A percentile compares a stretch with the other conserved stretches of the same genome.
Conservation (phyloP, 1,284 basidiomycete species). For the Cutaneotrichosporon spelunceum region DNA sequence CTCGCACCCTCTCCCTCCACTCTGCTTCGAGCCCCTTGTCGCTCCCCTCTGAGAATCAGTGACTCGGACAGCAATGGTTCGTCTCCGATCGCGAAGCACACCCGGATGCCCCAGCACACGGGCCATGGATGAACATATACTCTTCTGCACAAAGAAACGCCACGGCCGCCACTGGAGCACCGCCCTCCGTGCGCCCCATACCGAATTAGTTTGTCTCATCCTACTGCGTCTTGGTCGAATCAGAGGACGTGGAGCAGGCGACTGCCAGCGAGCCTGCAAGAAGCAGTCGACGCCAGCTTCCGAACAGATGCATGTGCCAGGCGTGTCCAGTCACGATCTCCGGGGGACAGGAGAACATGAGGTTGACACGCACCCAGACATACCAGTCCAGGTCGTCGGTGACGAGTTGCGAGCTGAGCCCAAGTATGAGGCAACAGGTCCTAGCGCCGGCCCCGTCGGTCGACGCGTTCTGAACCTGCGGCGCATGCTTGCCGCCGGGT, state of each 20-base stretch:
- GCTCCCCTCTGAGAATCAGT: background rate
- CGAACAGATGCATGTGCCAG: background rate
- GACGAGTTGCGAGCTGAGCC: background rate
- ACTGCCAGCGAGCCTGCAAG: too few species aligned
- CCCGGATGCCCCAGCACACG: background rate
- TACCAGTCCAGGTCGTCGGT: background rate
- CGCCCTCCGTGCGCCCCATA: background rate
- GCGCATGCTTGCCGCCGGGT: background rate
- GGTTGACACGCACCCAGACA: background rate
- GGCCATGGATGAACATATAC: background rate
- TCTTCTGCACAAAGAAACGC: background rate
- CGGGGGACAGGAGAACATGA: background rate
- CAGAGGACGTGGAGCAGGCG: background rate
- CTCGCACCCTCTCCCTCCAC: background rate
- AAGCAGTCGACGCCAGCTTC: background rate
- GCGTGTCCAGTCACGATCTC: background rate
- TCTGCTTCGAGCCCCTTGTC: background rate
- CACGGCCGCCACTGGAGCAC: background rate
- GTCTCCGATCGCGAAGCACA: background rate
- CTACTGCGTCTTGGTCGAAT: background rate
- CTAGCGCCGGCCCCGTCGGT: background rate
- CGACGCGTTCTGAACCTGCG: background rate
- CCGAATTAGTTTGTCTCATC: background rate
- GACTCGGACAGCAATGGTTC: background rate
- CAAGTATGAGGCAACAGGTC: background rate